A percentile compares a stretch with the other conserved stretches of the same genome.
Evolutionary conservation across 345 rosid genomes (phyloP).

Genomic region (Euphorbia lathyris): DNA sequence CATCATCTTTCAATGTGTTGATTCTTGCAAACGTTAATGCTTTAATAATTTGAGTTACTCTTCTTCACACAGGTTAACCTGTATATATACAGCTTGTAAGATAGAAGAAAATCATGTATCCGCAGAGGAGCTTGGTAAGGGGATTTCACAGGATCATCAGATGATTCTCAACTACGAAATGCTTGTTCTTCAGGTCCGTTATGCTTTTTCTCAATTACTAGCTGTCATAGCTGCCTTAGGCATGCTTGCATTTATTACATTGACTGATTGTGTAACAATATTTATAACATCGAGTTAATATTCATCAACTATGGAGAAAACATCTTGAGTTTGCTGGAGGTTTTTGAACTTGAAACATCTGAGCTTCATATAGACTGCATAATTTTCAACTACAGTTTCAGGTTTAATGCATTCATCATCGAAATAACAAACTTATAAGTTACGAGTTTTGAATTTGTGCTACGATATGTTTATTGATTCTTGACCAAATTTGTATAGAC

Average conservation of each 20-base stretch:
- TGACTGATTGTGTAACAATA: no score
- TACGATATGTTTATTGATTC: neutral
- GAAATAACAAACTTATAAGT: neutral
- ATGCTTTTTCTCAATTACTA: no score
- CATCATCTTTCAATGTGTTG: neutral
- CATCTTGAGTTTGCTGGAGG: neutral
- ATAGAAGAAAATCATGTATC: slow-evolving; percentile 98
- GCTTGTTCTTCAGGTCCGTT: slow-evolving; percentile 86
- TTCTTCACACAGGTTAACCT: slow-evolving; percentile 74
- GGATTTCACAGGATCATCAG: slow-evolving; percentile 95
- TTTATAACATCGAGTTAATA: neutral
- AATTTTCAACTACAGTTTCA: neutral
- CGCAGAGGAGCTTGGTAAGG: slow-evolving; percentile 99
- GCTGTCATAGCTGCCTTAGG: no score
- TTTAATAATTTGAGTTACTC: slow-evolving; percentile 10
- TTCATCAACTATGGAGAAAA: neutral
- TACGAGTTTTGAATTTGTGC: neutral
- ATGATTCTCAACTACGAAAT: slow-evolving; percentile 97
- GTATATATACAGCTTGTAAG: slow-evolving; percentile 90
- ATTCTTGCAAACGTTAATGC: neutral
- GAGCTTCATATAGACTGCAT: neutral
- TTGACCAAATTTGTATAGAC: neutral
- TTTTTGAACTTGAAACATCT: neutral
- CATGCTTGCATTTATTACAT: no score
- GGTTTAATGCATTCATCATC: neutral